A percentile compares a stretch with the other conserved stretches of the same genome.
These are phyloP conservation scores for Aspergillus fumigatiaffinis DNA, from an alignment of 2,329 filamentous ascomycete species.

Conservation along the genomic window DNA sequence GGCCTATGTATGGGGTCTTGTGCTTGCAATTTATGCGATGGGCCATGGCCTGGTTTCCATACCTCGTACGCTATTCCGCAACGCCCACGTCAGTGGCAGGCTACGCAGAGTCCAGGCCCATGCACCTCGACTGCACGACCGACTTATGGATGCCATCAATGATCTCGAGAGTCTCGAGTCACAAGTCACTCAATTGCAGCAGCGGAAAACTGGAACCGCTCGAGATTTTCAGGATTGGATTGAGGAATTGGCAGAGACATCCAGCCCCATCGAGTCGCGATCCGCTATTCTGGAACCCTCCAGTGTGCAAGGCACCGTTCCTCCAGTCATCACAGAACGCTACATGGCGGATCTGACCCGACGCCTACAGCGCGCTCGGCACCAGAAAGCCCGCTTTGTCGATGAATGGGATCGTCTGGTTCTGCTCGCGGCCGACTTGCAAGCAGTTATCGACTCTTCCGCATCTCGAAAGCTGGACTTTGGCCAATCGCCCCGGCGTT, in stretches of 20 bases:
- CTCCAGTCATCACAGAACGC: slow-evolving; percentile 83
- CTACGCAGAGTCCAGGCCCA: slow-evolving; percentile 71
- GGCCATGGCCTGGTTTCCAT: slow-evolving; percentile 93
- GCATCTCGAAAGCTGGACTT: slow-evolving; percentile 79
- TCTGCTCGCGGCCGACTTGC: slow-evolving; percentile 67
- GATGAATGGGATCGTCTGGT: slow-evolving; percentile 83
- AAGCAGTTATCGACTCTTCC: slow-evolving; percentile 78
- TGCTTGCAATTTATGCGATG: slow-evolving; percentile 95
- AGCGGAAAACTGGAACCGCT: slow-evolving; percentile 74
- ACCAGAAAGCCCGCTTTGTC: slow-evolving; percentile 76
- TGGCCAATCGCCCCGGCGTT: slow-evolving; percentile 54
- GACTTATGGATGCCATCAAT: slow-evolving; percentile 77
- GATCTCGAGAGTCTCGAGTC: slow-evolving; percentile 76
- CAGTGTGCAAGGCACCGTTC: slow-evolving; percentile 46
- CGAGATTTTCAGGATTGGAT: slow-evolving; percentile 87
- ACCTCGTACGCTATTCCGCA: slow-evolving; percentile 73
- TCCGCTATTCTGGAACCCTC: slow-evolving; percentile 34
- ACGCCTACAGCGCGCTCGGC: slow-evolving; percentile 73
- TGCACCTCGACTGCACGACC: slow-evolving; percentile 80
- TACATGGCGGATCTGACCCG: slow-evolving; percentile 88
- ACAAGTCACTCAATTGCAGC: slow-evolving; percentile 73
- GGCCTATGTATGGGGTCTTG: slow-evolving; percentile 88
- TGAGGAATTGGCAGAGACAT: slow-evolving; percentile 80
- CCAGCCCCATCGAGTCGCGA: slow-evolving; percentile 62
- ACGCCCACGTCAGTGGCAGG: slow-evolving; percentile 70